Evolutionary conservation across 768 basidiomycete species (phyloP), one percentile per base, ranked within the genome.

Genomic region (Russula sp.): DNA sequence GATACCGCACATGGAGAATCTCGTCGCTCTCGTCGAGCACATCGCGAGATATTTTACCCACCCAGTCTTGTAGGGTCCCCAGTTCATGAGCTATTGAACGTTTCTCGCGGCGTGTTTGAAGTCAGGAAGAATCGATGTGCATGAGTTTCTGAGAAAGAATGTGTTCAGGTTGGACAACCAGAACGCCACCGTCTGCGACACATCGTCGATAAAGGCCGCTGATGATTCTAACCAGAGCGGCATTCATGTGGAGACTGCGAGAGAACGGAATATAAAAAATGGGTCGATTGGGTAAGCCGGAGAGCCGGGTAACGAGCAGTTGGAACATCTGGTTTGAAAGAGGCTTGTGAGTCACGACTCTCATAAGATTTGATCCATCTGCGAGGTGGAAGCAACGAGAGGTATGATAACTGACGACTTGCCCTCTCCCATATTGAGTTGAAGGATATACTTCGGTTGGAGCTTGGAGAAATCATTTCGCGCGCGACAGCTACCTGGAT

Each of bases 371-470:
- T 4, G 73, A 20, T 1, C 79, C 76, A 64, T 84, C 73, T 0
- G 83, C 79, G 10, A 84, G 74, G 69, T 68, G 3, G 75, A 67
- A 0, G 74, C 72, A 1, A 76, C 71, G 34, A 83, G 72, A 0
- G 83, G 83, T 3, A 83, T 75, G 18, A 84, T 85, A 6, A 81
- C 80, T 6, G 77, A 75, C 8, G 80, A 78, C 64, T 84, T 83
- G 1, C 83, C 84, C 59, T 84, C 83, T 1, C 84, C 83, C 83
- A 84, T 85, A 54, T 84, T 83, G n/a, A 84, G 77, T 50, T 84
- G 83, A 34, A 80, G 72, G 76, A 69, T 0, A 78, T 77, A 51
- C 79, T 84, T 8, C 66, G n/a, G 2, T 64, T 62, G 0, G 71
- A 75, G 1, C 60, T 63, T 0, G 84, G 82, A 0, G 69, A 58